Base-by-base conservation (phyloP, 148 eudicot genomes). In the Cornus controversa region DNA sequence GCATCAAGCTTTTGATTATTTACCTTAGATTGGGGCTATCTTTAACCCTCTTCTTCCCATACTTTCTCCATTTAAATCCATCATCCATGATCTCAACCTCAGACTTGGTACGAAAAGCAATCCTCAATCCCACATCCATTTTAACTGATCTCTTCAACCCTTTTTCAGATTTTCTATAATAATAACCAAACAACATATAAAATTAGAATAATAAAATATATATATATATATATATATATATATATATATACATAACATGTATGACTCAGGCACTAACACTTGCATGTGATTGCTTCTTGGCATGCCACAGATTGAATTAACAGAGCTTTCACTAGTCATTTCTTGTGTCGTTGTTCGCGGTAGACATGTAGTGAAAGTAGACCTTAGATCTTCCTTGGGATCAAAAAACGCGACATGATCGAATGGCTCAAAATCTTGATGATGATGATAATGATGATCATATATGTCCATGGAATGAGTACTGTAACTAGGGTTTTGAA, bases 31-130 rank as follows among this genome's bases (percentile, higher is more conserved):
- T 18, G 11, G 66, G 75, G 47, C 66, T 72, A n/a, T 29, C 34
- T 58, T 72, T 72, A 31, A 72, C 75, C 25, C 5, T 72, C 45
- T 72, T 72, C 75, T 60, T 72, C 27, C 75, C 75, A 58, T 72
- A 72, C 31, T 72, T 72, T 31, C 75, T 72, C 75, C 75, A 72
- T n/a, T 57, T 72, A 72, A 28, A 72, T n/a, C 75, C 75, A 57
- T 57, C 75, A 72, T 72, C 75, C 75, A 72, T 72, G 66, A 29
- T 57, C 66, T 72, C 75, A 23, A 29, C 8, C 23, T 53, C 66
- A 10, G 75, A 72, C 75, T 72, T 57, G 10, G 75, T 72, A 13
- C 66, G 25, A 24, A 72, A 72, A 20, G 75, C 75, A 3, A 72
- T 57, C 75, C 75, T 72, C 0, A 10, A 10, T 54, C 75, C 75